phyloP scores from a whole-genome alignment of 1,284 basidiomycete genomes.

The Tilletiopsis washingtonensis region DNA sequence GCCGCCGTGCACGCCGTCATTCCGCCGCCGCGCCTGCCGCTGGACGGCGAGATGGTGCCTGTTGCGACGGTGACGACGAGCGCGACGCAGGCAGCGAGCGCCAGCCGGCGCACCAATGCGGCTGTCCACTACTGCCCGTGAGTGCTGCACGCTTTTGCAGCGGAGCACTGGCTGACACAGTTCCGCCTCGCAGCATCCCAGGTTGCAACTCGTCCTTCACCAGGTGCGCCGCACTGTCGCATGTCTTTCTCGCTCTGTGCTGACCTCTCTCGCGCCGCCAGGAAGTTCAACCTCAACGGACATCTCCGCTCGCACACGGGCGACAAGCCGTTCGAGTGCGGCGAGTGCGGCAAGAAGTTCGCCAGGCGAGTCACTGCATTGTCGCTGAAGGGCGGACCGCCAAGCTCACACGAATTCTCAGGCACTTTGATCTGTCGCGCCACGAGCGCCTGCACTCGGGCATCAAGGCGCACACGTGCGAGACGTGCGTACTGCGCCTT shows the following conservation, averaged over 20 bases:
- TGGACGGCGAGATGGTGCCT: background rate
- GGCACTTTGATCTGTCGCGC: constrained; percentile 92
- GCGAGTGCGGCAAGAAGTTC: constrained; percentile 88
- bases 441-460: constrained; percentile 60
- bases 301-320: constrained; percentile 94
- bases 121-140: constrained; percentile 87
- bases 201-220: constrained; percentile 70
- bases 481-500: too few species aligned
- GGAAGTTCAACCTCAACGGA: constrained; percentile 58
- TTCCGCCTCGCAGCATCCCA: too few species aligned
- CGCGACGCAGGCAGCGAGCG: constrained; percentile 86
- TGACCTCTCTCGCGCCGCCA: constrained; percentile 25
- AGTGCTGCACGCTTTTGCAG: too few species aligned
- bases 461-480: constrained; percentile 76
- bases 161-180: too few species aligned
- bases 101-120: constrained; percentile 77
- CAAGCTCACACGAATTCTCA: too few species aligned
- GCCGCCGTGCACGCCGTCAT: constrained; percentile 15
- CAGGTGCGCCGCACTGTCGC: too few species aligned
- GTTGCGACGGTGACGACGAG: constrained; percentile 64
- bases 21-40: constrained; percentile 2
- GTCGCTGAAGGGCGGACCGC: too few species aligned
- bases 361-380: too few species aligned
- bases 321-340: constrained; percentile 84
- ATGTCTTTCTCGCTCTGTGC: constrained; percentile 3